Conservation (phyloP, 225 moss, liverwort and hornwort species). For the Anthoceros angustus region DNA sequence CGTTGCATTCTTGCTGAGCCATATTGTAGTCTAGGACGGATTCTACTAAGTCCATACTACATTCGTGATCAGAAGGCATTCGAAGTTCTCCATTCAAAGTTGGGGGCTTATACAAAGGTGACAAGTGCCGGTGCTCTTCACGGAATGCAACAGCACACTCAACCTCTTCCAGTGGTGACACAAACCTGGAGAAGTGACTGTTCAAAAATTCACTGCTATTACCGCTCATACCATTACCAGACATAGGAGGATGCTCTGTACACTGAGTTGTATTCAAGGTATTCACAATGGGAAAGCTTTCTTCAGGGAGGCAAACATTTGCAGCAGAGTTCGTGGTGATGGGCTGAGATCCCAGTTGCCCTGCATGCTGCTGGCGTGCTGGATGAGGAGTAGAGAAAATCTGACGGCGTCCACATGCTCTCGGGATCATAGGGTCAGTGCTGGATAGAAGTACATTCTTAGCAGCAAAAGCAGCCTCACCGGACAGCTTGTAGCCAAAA, state of each 20-base stretch:
- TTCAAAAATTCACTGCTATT: no score
- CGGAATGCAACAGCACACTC: constrained; percentile 38
- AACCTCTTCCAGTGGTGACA: constrained; percentile 35
- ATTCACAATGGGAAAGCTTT: no score
- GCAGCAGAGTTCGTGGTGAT: no score
- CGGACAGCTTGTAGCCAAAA: constrained; percentile 67
- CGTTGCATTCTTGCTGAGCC: no score
- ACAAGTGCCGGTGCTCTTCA: constrained; percentile 53
- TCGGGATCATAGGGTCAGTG: constrained; percentile 36
- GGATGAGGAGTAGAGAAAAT: constrained; percentile 59
- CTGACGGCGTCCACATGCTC: constrained; percentile 65
- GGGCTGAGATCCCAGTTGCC: constrained; percentile 7
- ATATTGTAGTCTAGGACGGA: no score
- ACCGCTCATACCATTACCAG: no score
- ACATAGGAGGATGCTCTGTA: no score
- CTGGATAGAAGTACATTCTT: constrained; percentile 57
- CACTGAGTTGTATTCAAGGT: no score
- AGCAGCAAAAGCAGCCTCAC: constrained; percentile 60
- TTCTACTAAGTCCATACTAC: no score
- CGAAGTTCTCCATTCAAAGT: constrained; percentile 8
- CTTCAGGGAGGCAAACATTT: no score
- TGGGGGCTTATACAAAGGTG: constrained; percentile 36
- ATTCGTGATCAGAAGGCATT: not conserved
- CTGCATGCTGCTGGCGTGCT: constrained; percentile 26
- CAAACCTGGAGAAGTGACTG: constrained; percentile 26